Base-by-base conservation (phyloP, 1,139 yeast species). In the Lodderomyces beijingensis region DNA sequence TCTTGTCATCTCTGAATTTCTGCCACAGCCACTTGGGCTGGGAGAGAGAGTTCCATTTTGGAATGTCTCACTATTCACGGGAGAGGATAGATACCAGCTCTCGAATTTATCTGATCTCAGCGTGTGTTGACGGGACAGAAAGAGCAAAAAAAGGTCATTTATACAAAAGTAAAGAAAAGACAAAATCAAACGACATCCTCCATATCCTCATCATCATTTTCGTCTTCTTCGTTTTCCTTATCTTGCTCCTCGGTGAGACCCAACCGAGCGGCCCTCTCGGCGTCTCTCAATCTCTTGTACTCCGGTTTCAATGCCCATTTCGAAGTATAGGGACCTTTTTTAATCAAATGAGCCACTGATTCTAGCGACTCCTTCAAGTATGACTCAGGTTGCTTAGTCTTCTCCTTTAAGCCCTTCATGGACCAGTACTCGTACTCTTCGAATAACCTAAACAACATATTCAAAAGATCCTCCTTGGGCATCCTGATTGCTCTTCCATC, bases 361-460 rank as follows among this genome's bases (percentile, higher is more conserved):
- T 91, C 98, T 34, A 91, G 66, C 34, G 91, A 84, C 53, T 89
- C 96, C 53, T 91, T 88, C 45, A 91, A 67, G 55, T 86, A 93
- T 3, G 85, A 81, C 55, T 93, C 98, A 1, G 99, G 99, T 64
- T 91, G 99, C 51, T 82, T 81, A 2, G 97, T 88, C 47, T 95
- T 75, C 55, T 91, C 98, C 53, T 88, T 84, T 41, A 91, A 67
- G 24, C 96, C 96, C 59, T 88, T 88, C 70, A 91, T 71, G 8
- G 94, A 81, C 98, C 98, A 91, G 58, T 89, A 91, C 53, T 91
- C 97, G 56, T 85, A 88, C 57, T 89, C 94, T 55, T 88, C 96
- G 57, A 91, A 91, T 46, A 91, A 69, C 46, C 85, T 73, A 73
- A 93, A 91, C 43, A 91, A 65, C 46, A 86, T 63, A 57, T 89